Evolutionary conservation across 257 asterid genomes (phyloP), one percentile per base, ranked within the genome.

Genomic region (Thymus quinquecostatus): DNA sequence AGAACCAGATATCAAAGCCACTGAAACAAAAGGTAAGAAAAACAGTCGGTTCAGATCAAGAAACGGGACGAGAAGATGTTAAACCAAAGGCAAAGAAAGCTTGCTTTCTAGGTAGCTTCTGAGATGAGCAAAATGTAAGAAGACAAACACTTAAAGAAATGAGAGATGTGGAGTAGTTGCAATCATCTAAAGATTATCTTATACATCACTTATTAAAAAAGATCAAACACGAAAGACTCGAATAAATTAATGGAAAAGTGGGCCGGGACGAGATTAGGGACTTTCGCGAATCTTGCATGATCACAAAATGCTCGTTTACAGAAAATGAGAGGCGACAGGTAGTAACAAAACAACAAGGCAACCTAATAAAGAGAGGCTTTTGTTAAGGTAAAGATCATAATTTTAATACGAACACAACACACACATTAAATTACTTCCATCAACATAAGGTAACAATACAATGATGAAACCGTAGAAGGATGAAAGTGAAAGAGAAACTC

Each of bases 261-360:
- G 86, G 78, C 63, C 71, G 75, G 86, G 78, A 63, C 71, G 50
- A 72, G 68, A 58, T 71, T 55, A 74, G 83, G 75, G 78, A 56
- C 77, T 81, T 87, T 81, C 49, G 44, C 82, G 88, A 83, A 76
- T 84, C 89, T 83, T 86, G 90, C 82, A 84, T 77, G 88, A 80
- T 80, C 87, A 88, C 85, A 82, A 67, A 80, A 69, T 64, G 81
- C 83, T 70, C 65, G 71, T 80, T 81, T 61, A 69, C 77, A 67
- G 81, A 78, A 81, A 81, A 79, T 57, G 79, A 83, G 72, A 85
- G 80, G 81, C 74, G 78, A 77, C 89, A 81, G 67, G 73, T 68
- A 81, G 72, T 77, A 56, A 78, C 81, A 53, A 71, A 57, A 77
- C 58, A 78, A 85, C 73, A 81, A 65, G 82, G 55, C 63, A 70